Evolutionary conservation across 78 protist genomes (phyloP), one percentile per base, ranked within the genome.

Genomic region (Salpingoeca rosetta): DNA sequence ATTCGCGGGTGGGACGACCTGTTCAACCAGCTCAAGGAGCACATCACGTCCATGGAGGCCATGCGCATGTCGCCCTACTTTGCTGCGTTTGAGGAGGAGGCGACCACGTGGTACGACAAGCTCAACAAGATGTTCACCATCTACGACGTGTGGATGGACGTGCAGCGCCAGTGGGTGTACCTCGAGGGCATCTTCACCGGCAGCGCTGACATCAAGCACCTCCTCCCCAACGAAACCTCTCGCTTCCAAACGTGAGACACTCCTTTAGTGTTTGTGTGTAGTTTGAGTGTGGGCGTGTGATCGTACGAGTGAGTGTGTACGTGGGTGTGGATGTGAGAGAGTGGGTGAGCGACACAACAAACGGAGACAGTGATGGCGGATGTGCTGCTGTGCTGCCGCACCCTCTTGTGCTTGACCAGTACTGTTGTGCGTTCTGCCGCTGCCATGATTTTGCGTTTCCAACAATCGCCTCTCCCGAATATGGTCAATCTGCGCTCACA

Each of bases 1-100:
- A 78, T 93, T 76, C 87, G 92, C 38, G 98, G 98, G 39, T 98
- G 99, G 99, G 98, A 96, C 84, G 98, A 96, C 40, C 84, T 98
- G 44, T 93, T 95, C 87, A 65, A 72, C 28, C 89, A 92, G 86
- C 40, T 94, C 74, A 44, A 57, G 65, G 97, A 96, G 85, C 89
- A 93, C 84, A 77, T 93, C 35, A 86, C 42, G 84, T 28, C 85
- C 31, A 84, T 96, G 40, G 0, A 82, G 17, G 90, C 96, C 38
- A 98, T 98, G 99, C 84, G 88, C 44, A 83, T 84, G 88, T 94
- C 98, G 43, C 99, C 98, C 12, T 98, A 90, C 94, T 98, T 56
- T 89, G 93, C 92, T 88, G 72, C 84, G 25, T 96, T 95, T 43
- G 97, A 90, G 79, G 97, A 94, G 65, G 96, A 92, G 24, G 96